These are phyloP conservation scores for Phanerochaete sordida DNA, from an alignment of 768 basidiomycete genomes.

Conservation along the genomic window DNA sequence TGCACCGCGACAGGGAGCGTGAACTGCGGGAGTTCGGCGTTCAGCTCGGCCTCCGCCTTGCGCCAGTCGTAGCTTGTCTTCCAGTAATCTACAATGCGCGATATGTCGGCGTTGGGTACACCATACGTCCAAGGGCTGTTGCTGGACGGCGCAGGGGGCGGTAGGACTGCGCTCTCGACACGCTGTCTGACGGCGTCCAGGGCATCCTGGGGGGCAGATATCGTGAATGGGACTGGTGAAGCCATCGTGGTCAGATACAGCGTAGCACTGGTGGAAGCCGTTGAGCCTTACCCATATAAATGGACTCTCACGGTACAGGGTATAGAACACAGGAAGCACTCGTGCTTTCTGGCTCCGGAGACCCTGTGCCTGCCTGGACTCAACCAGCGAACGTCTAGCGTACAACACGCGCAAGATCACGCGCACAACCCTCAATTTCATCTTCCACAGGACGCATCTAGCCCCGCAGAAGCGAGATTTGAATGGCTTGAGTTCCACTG, in stretches of 20 bases:
- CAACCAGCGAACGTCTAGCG: no score
- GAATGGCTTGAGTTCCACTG: no score
- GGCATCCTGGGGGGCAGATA: constrained; percentile 40
- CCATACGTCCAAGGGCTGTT: constrained; percentile 57
- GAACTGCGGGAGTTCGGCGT: constrained; percentile 31
- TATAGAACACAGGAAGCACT: no score
- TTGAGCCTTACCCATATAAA: no score
- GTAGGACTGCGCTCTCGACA: constrained; percentile 44
- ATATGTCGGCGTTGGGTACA: constrained; percentile 24
- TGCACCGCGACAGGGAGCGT: constrained; percentile 31
- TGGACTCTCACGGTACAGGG: no score
- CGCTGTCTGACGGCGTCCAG: constrained; percentile 41
- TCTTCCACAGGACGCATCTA: no score
- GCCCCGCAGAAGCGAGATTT: no score
- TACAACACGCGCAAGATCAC: no score
- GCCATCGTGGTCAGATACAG: constrained; percentile 11
- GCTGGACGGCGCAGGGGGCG: constrained; percentile 18
- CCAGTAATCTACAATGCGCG: constrained; percentile 26
- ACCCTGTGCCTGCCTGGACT: no score
- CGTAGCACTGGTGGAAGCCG: no score
- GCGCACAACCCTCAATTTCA: no score
- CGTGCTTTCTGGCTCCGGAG: no score
- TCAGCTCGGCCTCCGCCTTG: constrained; percentile 26
- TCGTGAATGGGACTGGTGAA: constrained; percentile 32
- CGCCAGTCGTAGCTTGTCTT: constrained; percentile 29